phyloP scores from a whole-genome alignment of 2,329 filamentous ascomycete species.

The Botrytis porri region DNA sequence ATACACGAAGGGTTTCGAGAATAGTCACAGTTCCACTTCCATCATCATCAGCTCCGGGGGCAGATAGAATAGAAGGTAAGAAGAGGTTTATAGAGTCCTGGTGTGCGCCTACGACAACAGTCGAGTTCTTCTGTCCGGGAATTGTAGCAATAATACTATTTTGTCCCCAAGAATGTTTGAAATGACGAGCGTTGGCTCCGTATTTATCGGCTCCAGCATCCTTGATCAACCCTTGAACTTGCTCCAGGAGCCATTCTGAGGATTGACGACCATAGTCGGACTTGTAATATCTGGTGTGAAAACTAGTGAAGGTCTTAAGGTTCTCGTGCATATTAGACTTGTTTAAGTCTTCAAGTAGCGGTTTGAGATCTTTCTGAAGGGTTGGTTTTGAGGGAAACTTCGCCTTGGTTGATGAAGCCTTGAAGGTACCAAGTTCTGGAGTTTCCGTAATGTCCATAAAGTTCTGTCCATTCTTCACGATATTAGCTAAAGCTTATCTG shows the following conservation, averaged over 20 bases:
- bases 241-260: slow-evolving; percentile 78
- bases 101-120: slow-evolving; percentile 85
- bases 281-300: slow-evolving; percentile 81
- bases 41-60: slow-evolving; percentile 93
- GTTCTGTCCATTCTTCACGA: slow-evolving; percentile 70
- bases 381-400: slow-evolving; percentile 65
- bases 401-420: slow-evolving; percentile 43
- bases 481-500: slow-evolving; percentile 20
- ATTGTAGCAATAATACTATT: slow-evolving; percentile 89
- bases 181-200: slow-evolving; percentile 67
- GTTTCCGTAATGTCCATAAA: slow-evolving; percentile 95
- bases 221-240: slow-evolving; percentile 69
- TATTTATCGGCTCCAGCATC: slow-evolving; percentile 65
- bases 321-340: slow-evolving; percentile 75
- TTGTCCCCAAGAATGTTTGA: slow-evolving; percentile 84
- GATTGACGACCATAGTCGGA: slow-evolving; percentile 77
- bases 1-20: slow-evolving; percentile 80
- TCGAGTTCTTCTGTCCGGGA: slow-evolving; percentile 79
- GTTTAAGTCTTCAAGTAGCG: slow-evolving; percentile 65
- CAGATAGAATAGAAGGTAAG: slow-evolving; percentile 76
- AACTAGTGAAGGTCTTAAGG: slow-evolving; percentile 73
- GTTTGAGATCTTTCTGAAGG: slow-evolving; percentile 63
- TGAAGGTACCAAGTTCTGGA: slow-evolving; percentile 56
- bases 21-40: slow-evolving; percentile 93
- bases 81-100: slow-evolving; percentile 96